Evolutionary conservation across 2,329 filamentous ascomycete species (phyloP).

Genomic region (Parastagonospora nodorum): DNA sequence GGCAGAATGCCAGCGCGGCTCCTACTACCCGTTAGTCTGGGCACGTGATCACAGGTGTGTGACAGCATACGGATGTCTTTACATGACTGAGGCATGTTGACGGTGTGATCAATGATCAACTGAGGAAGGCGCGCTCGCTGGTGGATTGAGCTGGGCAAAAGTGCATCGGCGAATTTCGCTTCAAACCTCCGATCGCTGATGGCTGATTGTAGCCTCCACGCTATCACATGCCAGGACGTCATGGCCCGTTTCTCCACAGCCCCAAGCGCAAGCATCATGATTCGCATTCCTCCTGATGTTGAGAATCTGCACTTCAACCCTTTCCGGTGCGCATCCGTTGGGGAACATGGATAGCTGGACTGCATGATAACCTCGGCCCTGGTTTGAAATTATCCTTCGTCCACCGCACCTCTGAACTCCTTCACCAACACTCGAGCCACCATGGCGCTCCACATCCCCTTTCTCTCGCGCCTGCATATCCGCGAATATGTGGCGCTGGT

Average conservation of each 20-base stretch:
- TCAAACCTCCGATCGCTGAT: too few relatives aligned
- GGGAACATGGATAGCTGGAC: too few relatives aligned
- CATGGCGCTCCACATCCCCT: slow-evolving; percentile 61
- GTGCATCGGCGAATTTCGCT: too few relatives aligned
- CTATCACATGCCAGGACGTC: slow-evolving; percentile 29
- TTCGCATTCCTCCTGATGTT: neutral
- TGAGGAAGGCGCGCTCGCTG: neutral
- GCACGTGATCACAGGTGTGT: neutral
- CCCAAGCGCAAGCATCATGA: neutral
- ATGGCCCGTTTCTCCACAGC: slow-evolving; percentile 5
- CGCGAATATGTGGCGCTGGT: slow-evolving; percentile 87
- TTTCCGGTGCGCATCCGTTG: neutral
- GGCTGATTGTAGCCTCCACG: neutral
- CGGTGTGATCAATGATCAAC: neutral
- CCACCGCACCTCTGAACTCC: neutral
- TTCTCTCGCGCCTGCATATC: slow-evolving; percentile 64
- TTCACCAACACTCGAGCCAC: neutral
- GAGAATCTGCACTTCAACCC: neutral
- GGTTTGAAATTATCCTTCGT: neutral
- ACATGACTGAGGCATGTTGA: slow-evolving; percentile 87
- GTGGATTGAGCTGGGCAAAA: neutral
- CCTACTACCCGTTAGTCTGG: slow-evolving; percentile 58
- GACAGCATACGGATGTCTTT: slow-evolving; percentile 83
- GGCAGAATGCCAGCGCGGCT: slow-evolving; percentile 88
- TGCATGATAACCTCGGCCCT: too few relatives aligned